A percentile compares a stretch with the other conserved stretches of the same genome.
Evolutionary conservation across 805 yeast genomes (phyloP).

Genomic region (Candida sphagnicola): DNA sequence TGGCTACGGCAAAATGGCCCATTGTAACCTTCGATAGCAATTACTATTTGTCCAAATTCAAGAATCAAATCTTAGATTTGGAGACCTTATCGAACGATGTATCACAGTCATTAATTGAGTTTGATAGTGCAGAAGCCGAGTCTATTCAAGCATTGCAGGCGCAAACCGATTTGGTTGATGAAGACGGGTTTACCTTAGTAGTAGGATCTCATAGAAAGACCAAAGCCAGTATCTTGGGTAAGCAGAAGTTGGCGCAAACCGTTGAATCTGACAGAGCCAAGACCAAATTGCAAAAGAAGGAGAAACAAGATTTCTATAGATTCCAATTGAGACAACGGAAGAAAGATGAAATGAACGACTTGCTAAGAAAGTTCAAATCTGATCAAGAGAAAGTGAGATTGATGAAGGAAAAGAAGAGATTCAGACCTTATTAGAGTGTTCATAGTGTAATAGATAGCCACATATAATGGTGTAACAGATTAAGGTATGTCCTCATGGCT

Average conservation of each 20-base stretch:
- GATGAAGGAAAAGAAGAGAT: constrained; percentile 77
- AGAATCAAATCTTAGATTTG: constrained; percentile 40
- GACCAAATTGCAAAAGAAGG: constrained; percentile 62
- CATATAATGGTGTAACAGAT: too few relatives aligned
- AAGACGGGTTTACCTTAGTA: constrained; percentile 90
- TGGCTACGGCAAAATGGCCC: constrained; percentile 39
- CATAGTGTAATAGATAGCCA: too few relatives aligned
- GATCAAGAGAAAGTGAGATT: constrained; percentile 83
- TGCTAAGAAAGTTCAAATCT: constrained; percentile 76
- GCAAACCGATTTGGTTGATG: constrained; percentile 70
- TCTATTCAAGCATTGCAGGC: constrained; percentile 51
- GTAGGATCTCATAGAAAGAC: constrained; percentile 85
- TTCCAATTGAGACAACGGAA: constrained; percentile 94
- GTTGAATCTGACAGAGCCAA: constrained; percentile 33
- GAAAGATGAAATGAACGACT: constrained; percentile 87
- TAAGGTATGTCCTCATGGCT: too few relatives aligned
- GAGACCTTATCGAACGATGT: constrained; percentile 53
- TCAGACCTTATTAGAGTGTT: constrained; percentile 71
- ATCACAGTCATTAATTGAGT: constrained; percentile 57
- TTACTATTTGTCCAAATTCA: constrained; percentile 39
- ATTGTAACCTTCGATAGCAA: constrained; percentile 24
- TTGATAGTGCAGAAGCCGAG: constrained; percentile 66
- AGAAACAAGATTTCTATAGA: constrained; percentile 88
- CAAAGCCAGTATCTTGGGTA: constrained; percentile 64
- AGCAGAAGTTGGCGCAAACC: constrained; percentile 39